phyloP scores from a whole-genome alignment of 2,329 filamentous ascomycete genomes.

The Penicillium italicum region DNA sequence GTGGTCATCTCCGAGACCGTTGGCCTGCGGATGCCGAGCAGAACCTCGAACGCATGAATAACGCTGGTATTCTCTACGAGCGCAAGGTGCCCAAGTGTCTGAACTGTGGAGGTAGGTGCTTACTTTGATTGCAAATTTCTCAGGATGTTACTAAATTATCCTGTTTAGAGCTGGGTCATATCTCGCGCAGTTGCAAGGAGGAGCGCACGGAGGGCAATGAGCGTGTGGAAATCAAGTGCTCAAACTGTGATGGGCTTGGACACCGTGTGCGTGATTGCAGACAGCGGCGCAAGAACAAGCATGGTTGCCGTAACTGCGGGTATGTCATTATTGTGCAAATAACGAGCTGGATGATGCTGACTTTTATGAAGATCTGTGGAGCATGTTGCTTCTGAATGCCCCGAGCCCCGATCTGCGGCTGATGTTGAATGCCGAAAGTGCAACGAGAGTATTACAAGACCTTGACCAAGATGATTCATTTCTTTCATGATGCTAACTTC shows the following conservation, averaged over 20 bases:
- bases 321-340: slow-evolving; percentile 20
- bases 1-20: slow-evolving; percentile 43
- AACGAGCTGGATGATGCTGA: slow-evolving; percentile 15
- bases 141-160: not conserved
- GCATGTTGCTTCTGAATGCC: slow-evolving; percentile 49
- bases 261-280: slow-evolving; percentile 50
- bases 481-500: slow-evolving; percentile 7
- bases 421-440: slow-evolving; percentile 47
- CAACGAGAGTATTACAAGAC: slow-evolving; percentile 33
- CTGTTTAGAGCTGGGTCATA: slow-evolving; percentile 48
- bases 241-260: slow-evolving; percentile 47
- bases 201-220: slow-evolving; percentile 40
- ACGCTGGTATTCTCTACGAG: slow-evolving; percentile 52
- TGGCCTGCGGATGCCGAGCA: slow-evolving; percentile 51
- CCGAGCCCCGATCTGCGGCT: slow-evolving; percentile 43
- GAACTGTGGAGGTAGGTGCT: slow-evolving; percentile 47
- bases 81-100: slow-evolving; percentile 49
- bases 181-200: slow-evolving; percentile 45
- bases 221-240: slow-evolving; percentile 48
- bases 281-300: slow-evolving; percentile 36
- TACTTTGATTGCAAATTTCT: not conserved
- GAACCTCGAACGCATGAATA: slow-evolving; percentile 50
- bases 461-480: not conserved
- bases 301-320: slow-evolving; percentile 54
- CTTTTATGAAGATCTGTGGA: slow-evolving; percentile 34